These are phyloP conservation scores for Starmera dryadoides DNA, from an alignment of 805 yeast species.

Conservation along the genomic window DNA sequence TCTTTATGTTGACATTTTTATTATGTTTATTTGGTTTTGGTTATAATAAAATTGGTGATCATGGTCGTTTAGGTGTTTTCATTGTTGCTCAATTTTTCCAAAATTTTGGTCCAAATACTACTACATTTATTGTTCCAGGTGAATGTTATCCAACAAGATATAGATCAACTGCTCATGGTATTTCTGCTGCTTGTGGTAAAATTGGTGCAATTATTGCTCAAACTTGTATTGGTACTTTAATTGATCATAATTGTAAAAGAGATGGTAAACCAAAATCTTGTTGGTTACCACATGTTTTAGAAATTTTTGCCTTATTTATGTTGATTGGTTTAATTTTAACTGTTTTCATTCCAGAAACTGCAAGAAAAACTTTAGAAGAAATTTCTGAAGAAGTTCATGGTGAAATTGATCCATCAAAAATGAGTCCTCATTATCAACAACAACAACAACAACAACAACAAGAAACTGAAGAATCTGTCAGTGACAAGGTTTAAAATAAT, in stretches of 20 bases:
- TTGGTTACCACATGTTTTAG: slow-evolving; percentile 90
- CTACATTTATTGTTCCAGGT: slow-evolving; percentile 88
- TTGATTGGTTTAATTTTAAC: slow-evolving; percentile 64
- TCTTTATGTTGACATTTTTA: slow-evolving; percentile 59
- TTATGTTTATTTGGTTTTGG: slow-evolving; percentile 82
- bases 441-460: too few species aligned
- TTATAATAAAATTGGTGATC: slow-evolving; percentile 58
- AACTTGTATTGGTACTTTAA: slow-evolving; percentile 78
- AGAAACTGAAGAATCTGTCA: neutral
- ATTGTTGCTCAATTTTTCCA: slow-evolving; percentile 80
- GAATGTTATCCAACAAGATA: slow-evolving; percentile 92
- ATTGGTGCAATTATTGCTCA: slow-evolving; percentile 91
- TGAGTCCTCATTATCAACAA: neutral
- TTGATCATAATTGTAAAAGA: slow-evolving; percentile 68
- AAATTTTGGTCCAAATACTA: slow-evolving; percentile 90
- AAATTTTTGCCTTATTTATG: slow-evolving; percentile 90
- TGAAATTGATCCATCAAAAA: slow-evolving; percentile 52
- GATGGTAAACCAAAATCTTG: slow-evolving; percentile 46
- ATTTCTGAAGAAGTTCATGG: slow-evolving; percentile 76
- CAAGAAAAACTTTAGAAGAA: slow-evolving; percentile 85
- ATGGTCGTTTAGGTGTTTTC: slow-evolving; percentile 70
- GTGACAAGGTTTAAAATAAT: neutral
- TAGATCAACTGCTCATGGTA: slow-evolving; percentile 93
- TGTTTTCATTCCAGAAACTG: slow-evolving; percentile 79
- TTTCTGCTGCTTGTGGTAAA: slow-evolving; percentile 89